Evolutionary conservation across 1,139 yeast species (phyloP).

Genomic region (Geotrichum restrictum): DNA sequence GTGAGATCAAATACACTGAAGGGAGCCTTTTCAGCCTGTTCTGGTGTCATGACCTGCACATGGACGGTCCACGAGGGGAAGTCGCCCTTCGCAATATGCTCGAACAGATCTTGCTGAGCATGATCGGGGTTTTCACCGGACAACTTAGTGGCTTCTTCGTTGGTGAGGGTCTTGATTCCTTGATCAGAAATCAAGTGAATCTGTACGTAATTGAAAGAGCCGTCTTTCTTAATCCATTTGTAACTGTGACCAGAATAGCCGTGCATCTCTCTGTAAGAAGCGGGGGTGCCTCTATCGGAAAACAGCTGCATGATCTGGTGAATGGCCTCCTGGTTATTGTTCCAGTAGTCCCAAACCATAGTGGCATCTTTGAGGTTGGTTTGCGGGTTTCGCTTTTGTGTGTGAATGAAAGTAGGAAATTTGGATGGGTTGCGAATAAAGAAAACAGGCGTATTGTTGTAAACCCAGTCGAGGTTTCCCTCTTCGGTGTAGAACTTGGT

Average conservation of each 20-base stretch:
- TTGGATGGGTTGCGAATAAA: conserved; percentile 82
- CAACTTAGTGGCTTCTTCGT: conserved; percentile 55
- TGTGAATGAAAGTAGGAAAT: conserved; percentile 85
- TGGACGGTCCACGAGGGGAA: conserved; percentile 63
- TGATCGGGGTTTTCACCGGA: conserved; percentile 63
- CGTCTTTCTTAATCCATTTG: conserved; percentile 63
- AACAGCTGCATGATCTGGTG: conserved; percentile 64
- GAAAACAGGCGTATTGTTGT: conserved; percentile 86
- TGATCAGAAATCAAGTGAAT: conserved; percentile 60
- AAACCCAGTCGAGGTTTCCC: conserved; percentile 84
- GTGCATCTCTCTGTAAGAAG: conserved; percentile 60
- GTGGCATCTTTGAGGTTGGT: conserved; percentile 74
- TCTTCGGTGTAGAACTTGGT: conserved; percentile 82
- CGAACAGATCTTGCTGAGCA: conserved; percentile 55
- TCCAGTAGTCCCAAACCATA: conserved; percentile 66
- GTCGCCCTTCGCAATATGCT: conserved; percentile 56
- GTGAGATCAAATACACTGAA: conserved; percentile 65
- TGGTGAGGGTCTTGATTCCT: conserved; percentile 55
- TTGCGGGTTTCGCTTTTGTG: conserved; percentile 80
- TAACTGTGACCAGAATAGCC: conserved; percentile 76
- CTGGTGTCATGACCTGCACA: conserved; percentile 69
- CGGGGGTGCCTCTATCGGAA: conserved; percentile 72
- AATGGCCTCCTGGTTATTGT: conserved; percentile 58
- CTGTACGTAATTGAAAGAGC: conserved; percentile 63
- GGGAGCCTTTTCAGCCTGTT: conserved; percentile 55